Base-by-base conservation (phyloP, 23 red algal species). In the Chondrus crispus region DNA sequence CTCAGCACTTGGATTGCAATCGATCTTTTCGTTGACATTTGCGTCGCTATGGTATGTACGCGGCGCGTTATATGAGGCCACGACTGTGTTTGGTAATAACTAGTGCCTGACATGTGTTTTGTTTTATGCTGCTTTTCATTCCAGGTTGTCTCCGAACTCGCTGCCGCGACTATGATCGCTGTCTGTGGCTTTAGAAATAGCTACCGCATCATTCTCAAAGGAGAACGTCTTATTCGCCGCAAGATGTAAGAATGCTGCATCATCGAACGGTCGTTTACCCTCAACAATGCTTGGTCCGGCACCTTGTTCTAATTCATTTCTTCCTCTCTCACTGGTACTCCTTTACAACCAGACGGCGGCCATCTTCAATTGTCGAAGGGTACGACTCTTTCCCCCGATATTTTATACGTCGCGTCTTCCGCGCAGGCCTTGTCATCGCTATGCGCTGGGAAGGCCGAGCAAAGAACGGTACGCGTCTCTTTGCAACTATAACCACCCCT, bases 121-220 rank as follows among this genome's bases (percentile, higher is more conserved):
- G n/a, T n/a, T n/a, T n/a, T n/a, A n/a, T n/a, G n/a, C n/a, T n/a
- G n/a, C n/a, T n/a, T n/a, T n/a, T n/a, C n/a, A n/a, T n/a, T n/a
- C n/a, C 47, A 92, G 95, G 95, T 96, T 37, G 36, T 96, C 33
- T 96, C 95, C 36, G 95, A 96, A 58, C 89, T 96, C 24, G 95
- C 79, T 30, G 95, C 95, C 18, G 95, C 95, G 47, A 96, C 95
- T 0, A 89, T 96, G 85, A 96, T 96, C 84, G 89, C 89, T 70
- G 70, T 96, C 13, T 96, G 88, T 54, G 95, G 95, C 64, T 74
- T 96, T 68, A 90, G 81, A 62, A 90, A 91, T 36, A 88, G 87
- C 50, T 96, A 96, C 55, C 88, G 95, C 6, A 96, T 96, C 53
- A 80, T 96, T 62, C 82, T 96, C 46, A 76, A 46, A 46, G 82